Evolutionary conservation across 306 rosid species (phyloP).

Genomic region (Lagenaria siceraria): DNA sequence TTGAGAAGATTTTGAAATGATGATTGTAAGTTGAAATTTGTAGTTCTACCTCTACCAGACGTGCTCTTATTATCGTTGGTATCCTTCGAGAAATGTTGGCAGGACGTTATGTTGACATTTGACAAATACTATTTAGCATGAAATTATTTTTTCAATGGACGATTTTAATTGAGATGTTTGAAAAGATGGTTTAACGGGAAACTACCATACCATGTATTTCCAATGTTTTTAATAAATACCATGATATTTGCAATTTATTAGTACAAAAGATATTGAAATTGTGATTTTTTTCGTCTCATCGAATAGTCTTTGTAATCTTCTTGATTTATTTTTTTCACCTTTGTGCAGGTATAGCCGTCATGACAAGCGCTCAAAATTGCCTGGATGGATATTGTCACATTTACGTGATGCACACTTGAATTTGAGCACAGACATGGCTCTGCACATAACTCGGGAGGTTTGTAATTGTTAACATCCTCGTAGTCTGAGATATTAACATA

Average conservation of each 20-base stretch:
- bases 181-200: too few relatives aligned
- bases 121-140: too few relatives aligned
- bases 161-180: too few relatives aligned
- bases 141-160: too few relatives aligned
- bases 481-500: neutral
- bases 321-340: neutral
- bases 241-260: neutral
- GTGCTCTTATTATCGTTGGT: too few relatives aligned
- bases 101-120: too few relatives aligned
- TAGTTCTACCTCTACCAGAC: too few relatives aligned
- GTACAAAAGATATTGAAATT: neutral
- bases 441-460: slow-evolving; percentile 89
- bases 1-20: too few relatives aligned
- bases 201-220: neutral
- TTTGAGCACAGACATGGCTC: slow-evolving; percentile 98
- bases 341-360: slow-evolving; percentile 81
- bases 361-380: slow-evolving; percentile 91
- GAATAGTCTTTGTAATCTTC: neutral
- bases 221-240: neutral
- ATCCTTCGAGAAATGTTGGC: too few relatives aligned
- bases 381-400: slow-evolving; percentile 89
- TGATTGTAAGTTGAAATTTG: too few relatives aligned
- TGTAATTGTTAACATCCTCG: slow-evolving; percentile 7
- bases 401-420: slow-evolving; percentile 88
- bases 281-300: neutral